Base-by-base conservation (phyloP, 1,284 basidiomycete genomes). In the Rhodotorula sp. region DNA sequence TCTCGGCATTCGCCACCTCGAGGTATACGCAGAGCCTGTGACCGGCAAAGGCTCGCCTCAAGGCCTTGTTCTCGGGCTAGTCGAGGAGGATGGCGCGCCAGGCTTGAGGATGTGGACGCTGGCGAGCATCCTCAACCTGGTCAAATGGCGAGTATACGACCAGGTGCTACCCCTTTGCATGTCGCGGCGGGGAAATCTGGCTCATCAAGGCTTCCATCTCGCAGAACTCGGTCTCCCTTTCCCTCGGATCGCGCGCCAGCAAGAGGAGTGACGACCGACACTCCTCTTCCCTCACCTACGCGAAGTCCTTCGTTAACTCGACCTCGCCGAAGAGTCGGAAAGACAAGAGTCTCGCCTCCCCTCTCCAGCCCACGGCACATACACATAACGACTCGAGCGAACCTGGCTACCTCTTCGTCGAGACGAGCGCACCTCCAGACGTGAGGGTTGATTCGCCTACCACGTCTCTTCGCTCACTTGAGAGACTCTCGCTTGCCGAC, bases 41-140 rank as follows among this genome's bases (percentile, higher is more conserved):
- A 15, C 13, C 44, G 28, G 48, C 20, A 37, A 10, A 5, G 22
- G 24, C 40, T n/a, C 50, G 3, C 54, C 62, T 54, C 59, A 30
- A 30, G 71, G 71, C 0, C 51, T 70, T 37, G 56, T 70, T 8
- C 30, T 69, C 30, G 62, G 46, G 10, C 52, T 67, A 0, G 67
- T 70, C 0, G 51, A 51, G 9, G 26, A n/a, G 24, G 52, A 54
- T 15, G 53, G 50, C 30, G 64, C 46, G 28, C 40, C 30, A 13
- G 48, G 59, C 40, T 9, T 73, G 31, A 58, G 64, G 61, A 73
- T 70, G 69, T 73, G 71, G 71, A 70, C 54, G 22, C 20, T 73
- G 20, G 18, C 34, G n/a, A 57, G 34, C 20, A 16, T 73, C 26
- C 34, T 70, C 51, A 68, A 61, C 53, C n/a, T 73, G 18, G 71